Evolutionary conservation across 441 rosid genomes (phyloP), one percentile per base, ranked within the genome.

Genomic region (Euphorbia schlechtendalii): DNA sequence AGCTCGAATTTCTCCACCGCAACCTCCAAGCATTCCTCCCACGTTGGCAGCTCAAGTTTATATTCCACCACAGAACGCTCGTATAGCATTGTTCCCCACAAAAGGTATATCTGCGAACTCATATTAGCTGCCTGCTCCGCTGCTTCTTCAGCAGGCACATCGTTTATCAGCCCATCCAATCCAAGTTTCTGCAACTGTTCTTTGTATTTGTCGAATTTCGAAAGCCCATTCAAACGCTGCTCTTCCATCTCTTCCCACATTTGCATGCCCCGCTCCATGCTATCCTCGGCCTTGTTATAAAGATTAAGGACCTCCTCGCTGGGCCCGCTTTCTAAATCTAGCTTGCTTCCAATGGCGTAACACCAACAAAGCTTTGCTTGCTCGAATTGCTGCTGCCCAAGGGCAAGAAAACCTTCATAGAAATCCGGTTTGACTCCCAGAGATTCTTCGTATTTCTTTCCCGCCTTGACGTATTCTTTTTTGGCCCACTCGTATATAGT

Each of bases 1-100:
- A 84, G 89, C 78, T 85, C 94, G 75, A 94, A 94, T 71, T 91
- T 91, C 84, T 94, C 94, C 30, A 94, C 86, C 11, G 98, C 84
- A 79, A 89, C 94, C 71, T 94, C 98, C 68, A 94, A 76, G 72
- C 98, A 91, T 76, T 94, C 97, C 66, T 88, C 89, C 99, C 99
- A 94, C 38, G 89, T 82, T 66, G 96, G 92, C 58, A 94, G 66
- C 66, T 74, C 96, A 21, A 94, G 78, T 82, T 81, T 93, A 76
- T 81, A 88, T 70, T 93, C 99, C 48, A 87, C 91, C 10, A 90
- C 76, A 17, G 97, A 93, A 20, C 97, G 87, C 77, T 93, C 97
- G 61, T 93, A 90, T 38, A 93, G 81, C 85, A 93, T 75, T 36
- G 95, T 88, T 11, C 97, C 99, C 97, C 97, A 93, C 56, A 93